Percentiles rank a stretch among this genome's conserved stretches.
These are phyloP conservation scores for Russula foetens DNA, from an alignment of 768 basidiomycete species.

Conservation along the genomic window DNA sequence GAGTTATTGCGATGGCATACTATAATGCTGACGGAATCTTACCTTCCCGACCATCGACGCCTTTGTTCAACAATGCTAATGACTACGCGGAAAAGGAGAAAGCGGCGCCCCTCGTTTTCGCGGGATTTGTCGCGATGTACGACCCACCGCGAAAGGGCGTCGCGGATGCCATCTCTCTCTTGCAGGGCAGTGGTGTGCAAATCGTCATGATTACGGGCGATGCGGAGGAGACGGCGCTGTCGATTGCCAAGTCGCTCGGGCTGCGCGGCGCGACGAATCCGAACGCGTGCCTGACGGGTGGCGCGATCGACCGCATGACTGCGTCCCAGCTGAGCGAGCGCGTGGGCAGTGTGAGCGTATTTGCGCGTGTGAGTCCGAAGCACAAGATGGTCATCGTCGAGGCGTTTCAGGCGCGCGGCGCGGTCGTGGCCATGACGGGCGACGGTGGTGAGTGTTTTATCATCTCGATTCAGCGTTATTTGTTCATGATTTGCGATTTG, in stretches of 20 bases:
- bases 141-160: constrained; percentile 94
- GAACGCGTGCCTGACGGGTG: constrained; percentile 37
- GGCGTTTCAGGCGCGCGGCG: constrained; percentile 84
- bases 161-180: constrained; percentile 73
- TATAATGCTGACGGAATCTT: constrained; percentile 41
- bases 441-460: constrained; percentile 63
- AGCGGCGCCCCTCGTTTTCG: constrained; percentile 63
- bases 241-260: constrained; percentile 82
- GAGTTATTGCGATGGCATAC: constrained; percentile 90
- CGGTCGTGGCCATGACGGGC: constrained; percentile 95
- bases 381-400: constrained; percentile 98
- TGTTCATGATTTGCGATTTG: neutral
- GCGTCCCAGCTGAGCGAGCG: constrained; percentile 75
- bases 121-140: constrained; percentile 90
- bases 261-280: constrained; percentile 48
- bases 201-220: constrained; percentile 99
- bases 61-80: constrained; percentile 20
- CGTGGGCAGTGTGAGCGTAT: constrained; percentile 77
- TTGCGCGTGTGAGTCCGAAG: constrained; percentile 91
- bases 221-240: constrained; percentile 81
- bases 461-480: neutral
- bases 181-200: constrained; percentile 84
- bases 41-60: constrained; percentile 22
- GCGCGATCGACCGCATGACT: constrained; percentile 71
- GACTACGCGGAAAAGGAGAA: constrained; percentile 30